phyloP scores from a whole-genome alignment of 78 protist genomes.

The Pelomyxa schiedti region DNA sequence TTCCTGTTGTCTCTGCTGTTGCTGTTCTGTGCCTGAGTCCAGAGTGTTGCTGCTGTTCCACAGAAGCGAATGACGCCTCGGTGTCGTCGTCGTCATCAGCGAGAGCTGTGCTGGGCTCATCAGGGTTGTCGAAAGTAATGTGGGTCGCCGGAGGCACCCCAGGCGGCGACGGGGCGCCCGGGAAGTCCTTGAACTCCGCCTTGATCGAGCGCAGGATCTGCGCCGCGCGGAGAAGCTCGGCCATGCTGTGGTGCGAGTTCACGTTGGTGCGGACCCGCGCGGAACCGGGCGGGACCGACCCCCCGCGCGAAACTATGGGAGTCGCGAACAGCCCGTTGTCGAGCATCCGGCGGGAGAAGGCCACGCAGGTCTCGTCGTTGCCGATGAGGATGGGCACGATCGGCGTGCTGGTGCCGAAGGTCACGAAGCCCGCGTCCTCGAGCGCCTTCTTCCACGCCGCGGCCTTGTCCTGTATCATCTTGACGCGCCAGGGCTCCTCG shows the following conservation, averaged over 20 bases:
- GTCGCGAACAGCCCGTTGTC: background rate
- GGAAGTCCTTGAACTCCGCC: too few species aligned
- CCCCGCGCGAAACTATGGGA: background rate
- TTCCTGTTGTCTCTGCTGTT: too few species aligned
- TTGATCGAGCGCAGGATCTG: background rate
- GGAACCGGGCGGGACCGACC: background rate
- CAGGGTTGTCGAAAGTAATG: too few species aligned
- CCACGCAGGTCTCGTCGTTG: background rate
- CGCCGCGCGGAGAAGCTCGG: background rate
- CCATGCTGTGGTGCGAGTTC: slow-evolving; percentile 1
- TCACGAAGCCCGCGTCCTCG: background rate
- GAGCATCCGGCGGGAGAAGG: background rate
- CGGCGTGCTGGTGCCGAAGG: background rate
- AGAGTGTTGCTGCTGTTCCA: too few species aligned
- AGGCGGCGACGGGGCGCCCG: too few species aligned
- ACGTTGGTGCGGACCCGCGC: background rate
- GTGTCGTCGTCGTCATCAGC: too few species aligned
- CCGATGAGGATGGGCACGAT: background rate
- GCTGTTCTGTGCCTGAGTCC: too few species aligned
- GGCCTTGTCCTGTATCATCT: background rate
- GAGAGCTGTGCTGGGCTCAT: too few species aligned
- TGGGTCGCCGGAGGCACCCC: too few species aligned
- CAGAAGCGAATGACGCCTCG: too few species aligned
- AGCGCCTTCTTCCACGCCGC: background rate
- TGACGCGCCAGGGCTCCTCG: background rate